Evolutionary conservation across 805 yeast genomes (phyloP).

Genomic region (Metschnikowia picachoensis): DNA sequence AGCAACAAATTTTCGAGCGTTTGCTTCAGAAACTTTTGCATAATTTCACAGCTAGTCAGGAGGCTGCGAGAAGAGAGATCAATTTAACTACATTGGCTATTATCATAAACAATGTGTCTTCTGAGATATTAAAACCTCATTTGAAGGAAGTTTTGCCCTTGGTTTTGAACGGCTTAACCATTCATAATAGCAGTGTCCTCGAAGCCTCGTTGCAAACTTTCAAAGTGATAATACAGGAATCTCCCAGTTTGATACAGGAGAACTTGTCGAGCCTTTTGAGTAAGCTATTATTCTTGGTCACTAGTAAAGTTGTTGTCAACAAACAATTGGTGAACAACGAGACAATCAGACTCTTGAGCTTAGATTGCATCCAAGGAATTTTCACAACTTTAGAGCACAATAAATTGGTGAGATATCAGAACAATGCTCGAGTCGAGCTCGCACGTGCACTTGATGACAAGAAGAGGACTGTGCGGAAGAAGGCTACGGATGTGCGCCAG

Average conservation of each 20-base stretch:
- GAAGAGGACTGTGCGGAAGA: conserved; percentile 68
- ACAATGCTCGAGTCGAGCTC: conserved; percentile 45
- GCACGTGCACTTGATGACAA: conserved; percentile 63
- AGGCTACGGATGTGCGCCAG: conserved; percentile 79
- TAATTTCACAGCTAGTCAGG: conserved; percentile 30
- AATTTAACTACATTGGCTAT: conserved; percentile 65
- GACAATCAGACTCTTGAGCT: conserved; percentile 51
- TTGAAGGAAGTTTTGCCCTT: conserved; percentile 65
- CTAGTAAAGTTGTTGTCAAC: conserved; percentile 15
- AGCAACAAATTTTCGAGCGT: conserved; percentile 70
- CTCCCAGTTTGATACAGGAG: conserved; percentile 47
- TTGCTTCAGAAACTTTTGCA: conserved; percentile 54
- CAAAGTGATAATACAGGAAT: conserved; percentile 49
- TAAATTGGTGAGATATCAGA: conserved; percentile 49
- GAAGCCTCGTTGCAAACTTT: conserved; percentile 61
- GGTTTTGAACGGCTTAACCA: conserved; percentile 57
- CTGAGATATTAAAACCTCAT: conserved; percentile 60
- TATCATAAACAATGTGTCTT: conserved; percentile 61
- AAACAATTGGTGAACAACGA: conserved; percentile 33
- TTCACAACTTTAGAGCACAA: conserved; percentile 33
- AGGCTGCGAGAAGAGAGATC: conserved; percentile 37
- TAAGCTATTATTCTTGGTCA: conserved; percentile 40
- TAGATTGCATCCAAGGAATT: conserved; percentile 50
- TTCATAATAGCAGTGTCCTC: conserved; percentile 47
- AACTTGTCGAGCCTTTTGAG: conserved; percentile 59